Evolutionary conservation across 75 land plant genomes (phyloP).

Genomic region (Sequoia sempervirens): DNA sequence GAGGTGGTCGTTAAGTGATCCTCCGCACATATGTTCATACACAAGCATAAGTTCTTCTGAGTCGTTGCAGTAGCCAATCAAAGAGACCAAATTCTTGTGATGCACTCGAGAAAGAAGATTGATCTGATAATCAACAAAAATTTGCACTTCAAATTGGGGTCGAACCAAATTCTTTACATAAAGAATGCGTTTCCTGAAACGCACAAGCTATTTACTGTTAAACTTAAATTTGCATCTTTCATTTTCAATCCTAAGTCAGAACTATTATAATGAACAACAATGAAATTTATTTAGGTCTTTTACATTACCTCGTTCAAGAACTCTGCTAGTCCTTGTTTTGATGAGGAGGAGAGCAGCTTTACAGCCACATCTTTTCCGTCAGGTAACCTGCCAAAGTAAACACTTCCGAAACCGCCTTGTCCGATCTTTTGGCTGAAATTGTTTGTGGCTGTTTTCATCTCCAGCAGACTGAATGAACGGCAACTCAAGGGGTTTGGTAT

Average conservation of each 20-base stretch:
- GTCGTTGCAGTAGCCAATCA: neutral
- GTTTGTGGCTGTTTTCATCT: conserved; percentile 14
- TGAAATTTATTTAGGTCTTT: neutral
- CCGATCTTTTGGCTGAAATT: conserved; percentile 22
- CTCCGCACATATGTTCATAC: too few relatives aligned
- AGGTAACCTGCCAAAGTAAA: conserved; percentile 25
- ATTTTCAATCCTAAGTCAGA: neutral
- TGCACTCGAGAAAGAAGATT: neutral
- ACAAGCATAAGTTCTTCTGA: neutral
- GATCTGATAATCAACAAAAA: neutral
- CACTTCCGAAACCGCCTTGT: conserved; percentile 22
- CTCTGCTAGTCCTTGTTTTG: conserved; percentile 18
- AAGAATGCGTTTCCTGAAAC: too few relatives aligned
- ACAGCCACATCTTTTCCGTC: conserved; percentile 21
- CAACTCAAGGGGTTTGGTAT: neutral
- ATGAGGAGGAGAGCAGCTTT: conserved; percentile 4
- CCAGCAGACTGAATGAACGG: neutral
- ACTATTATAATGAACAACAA: neutral
- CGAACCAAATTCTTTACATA: too few relatives aligned
- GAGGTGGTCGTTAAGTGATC: too few relatives aligned
- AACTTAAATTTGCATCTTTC: too few relatives aligned
- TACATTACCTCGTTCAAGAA: conserved; percentile 13
- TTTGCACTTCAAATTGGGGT: too few relatives aligned
- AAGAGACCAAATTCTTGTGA: neutral
- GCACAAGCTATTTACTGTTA: too few relatives aligned